Conservation (phyloP, 352 stramenopile genomes). For the Globisporangium paddicum region DNA sequence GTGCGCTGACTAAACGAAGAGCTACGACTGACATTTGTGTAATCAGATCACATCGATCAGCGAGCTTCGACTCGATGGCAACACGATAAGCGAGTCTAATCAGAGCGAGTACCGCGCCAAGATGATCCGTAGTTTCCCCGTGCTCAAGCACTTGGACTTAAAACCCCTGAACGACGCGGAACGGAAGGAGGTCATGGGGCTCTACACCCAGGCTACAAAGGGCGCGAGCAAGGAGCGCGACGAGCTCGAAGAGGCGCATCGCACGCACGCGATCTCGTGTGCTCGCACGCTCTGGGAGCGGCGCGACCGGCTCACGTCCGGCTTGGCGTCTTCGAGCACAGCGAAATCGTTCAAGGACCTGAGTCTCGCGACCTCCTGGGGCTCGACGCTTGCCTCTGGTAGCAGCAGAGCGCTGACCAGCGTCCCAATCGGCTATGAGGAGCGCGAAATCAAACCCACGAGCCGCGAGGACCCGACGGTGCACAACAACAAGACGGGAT, state of each 20-base stretch:
- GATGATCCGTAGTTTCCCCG: constrained; percentile 70
- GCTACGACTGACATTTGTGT: background rate
- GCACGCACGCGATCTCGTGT: constrained; percentile 42
- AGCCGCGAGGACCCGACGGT: constrained; percentile 43
- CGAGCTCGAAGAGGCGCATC: constrained; percentile 42
- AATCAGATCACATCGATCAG: constrained; percentile 53
- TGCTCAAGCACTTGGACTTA: constrained; percentile 84
- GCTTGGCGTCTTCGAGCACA: background rate
- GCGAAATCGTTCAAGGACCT: background rate
- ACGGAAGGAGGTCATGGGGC: constrained; percentile 40
- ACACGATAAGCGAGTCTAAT: constrained; percentile 49
- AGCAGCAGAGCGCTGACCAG: constrained; percentile 5
- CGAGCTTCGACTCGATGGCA: constrained; percentile 87
- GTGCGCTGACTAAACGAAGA: background rate
- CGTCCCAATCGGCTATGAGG: constrained; percentile 16
- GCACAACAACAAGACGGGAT: constrained; percentile 50
- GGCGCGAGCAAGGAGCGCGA: constrained; percentile 34
- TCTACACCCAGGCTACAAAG: constrained; percentile 22
- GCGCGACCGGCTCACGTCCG: constrained; percentile 4
- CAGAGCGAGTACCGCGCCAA: constrained; percentile 53
- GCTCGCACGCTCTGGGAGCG: constrained; percentile 39
- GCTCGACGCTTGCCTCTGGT: background rate
- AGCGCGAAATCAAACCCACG: constrained; percentile 31
- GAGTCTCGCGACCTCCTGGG: constrained; percentile 5
- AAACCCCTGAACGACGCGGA: constrained; percentile 74